Evolutionary conservation across 1,284 basidiomycete species (phyloP).

Genomic region (Boletus calvinii): DNA sequence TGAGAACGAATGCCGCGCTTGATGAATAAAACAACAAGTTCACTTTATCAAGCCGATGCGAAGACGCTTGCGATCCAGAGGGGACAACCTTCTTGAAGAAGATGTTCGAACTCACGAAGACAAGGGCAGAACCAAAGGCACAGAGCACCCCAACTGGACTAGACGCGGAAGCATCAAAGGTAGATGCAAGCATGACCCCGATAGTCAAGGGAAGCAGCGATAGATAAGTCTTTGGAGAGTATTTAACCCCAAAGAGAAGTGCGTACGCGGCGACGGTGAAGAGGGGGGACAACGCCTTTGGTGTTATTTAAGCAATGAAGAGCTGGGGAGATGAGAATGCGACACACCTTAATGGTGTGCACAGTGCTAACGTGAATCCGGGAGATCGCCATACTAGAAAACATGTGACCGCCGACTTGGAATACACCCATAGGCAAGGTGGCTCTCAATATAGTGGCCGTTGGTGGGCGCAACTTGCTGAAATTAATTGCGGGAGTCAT

Average conservation of each 20-base stretch:
- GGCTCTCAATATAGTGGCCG: constrained; percentile 67
- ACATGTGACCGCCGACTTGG: constrained; percentile 95
- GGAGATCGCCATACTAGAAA: constrained; percentile 94
- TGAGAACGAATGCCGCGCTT: constrained; percentile 90
- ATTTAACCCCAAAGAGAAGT: constrained; percentile 88
- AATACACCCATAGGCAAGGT: constrained; percentile 94
- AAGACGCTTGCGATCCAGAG: constrained; percentile 48
- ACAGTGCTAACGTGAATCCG: constrained; percentile 96
- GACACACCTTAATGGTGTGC: constrained; percentile 93
- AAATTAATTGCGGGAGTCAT: constrained; percentile 73
- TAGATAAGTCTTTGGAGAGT: constrained; percentile 88
- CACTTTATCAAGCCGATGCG: constrained; percentile 92
- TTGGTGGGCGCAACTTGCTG: constrained; percentile 68
- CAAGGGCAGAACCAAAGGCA: constrained; percentile 90
- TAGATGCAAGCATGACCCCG: constrained; percentile 97
- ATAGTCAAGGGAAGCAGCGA: constrained; percentile 93
- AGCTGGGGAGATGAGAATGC: background rate
- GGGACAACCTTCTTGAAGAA: constrained; percentile 99
- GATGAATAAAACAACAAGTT: constrained; percentile 96
- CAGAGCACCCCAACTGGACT: constrained; percentile 84
- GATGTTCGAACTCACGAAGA: constrained; percentile 98
- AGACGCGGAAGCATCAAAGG: constrained; percentile 86
- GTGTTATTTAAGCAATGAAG: constrained; percentile 8
- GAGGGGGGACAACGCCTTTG: constrained; percentile 89
- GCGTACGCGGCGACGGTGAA: constrained; percentile 97